Percentiles rank a stretch among this genome's conserved stretches.
Evolutionary conservation across 345 rosid species (phyloP).

Genomic region (Erysimum cheiranthoides): DNA sequence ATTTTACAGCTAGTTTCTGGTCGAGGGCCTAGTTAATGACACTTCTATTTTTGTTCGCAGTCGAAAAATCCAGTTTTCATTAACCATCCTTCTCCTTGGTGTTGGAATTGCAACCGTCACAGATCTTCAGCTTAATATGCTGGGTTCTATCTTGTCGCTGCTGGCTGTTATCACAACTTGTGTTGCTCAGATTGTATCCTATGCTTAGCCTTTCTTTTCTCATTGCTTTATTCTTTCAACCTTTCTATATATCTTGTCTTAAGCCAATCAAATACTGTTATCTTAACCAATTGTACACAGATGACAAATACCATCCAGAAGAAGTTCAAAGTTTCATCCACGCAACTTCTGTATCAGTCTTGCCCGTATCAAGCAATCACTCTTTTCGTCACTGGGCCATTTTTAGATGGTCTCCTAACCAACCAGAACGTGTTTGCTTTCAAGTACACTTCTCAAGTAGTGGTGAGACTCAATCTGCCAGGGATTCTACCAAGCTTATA

Average conservation of each 20-base stretch:
- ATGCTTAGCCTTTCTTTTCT: constrained; percentile 34
- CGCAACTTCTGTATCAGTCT: constrained; percentile 98
- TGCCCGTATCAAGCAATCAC: constrained; percentile 98
- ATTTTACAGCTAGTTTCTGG: constrained; percentile 11
- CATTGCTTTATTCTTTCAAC: constrained; percentile 17
- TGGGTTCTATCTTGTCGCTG: constrained; percentile 91
- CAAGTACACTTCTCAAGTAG: constrained; percentile 93
- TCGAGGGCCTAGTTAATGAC: constrained; percentile 25
- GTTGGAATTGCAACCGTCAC: constrained; percentile 99
- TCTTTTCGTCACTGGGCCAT: constrained; percentile 88
- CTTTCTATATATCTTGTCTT: constrained; percentile 19
- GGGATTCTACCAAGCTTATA: background rate
- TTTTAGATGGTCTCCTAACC: constrained; percentile 94
- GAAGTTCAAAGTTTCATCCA: constrained; percentile 98
- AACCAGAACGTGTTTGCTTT: constrained; percentile 94
- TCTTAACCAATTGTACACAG: constrained; percentile 71
- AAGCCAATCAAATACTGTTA: constrained; percentile 31
- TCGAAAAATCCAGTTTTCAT: constrained; percentile 81
- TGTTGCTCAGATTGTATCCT: constrained; percentile 99
- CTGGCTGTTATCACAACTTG: constrained; percentile 97
- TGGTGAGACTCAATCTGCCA: constrained; percentile 63
- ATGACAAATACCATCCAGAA: constrained; percentile 99
- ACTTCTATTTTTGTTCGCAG: constrained; percentile 58
- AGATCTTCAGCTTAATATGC: constrained; percentile 95
- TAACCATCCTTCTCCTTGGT: constrained; percentile 88